phyloP scores from a whole-genome alignment of 768 basidiomycete genomes.

The Suillus hirtellus region DNA sequence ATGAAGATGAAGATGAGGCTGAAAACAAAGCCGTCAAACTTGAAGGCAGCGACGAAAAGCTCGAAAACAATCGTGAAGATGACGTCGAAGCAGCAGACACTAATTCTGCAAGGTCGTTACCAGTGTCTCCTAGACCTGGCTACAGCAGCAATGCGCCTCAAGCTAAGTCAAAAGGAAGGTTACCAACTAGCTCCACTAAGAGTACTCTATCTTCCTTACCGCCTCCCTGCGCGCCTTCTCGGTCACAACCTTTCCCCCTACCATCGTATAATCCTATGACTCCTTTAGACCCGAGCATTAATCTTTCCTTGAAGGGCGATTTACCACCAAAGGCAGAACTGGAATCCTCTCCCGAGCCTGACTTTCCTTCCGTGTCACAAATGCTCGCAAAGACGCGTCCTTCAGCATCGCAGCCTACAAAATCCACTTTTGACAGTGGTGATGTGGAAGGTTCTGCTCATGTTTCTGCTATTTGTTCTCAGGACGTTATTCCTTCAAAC shows the following conservation, averaged over 20 bases:
- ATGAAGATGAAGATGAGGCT: not conserved
- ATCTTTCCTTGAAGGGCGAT: slow-evolving; percentile 7
- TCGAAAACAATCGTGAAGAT: not conserved
- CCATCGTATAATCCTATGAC: slow-evolving; percentile 7
- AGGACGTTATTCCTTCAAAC: no score
- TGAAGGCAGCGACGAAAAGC: slow-evolving; percentile 1
- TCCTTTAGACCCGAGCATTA: slow-evolving; percentile 9
- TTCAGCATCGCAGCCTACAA: not conserved
- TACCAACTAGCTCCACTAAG: not conserved
- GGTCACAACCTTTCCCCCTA: slow-evolving; percentile 20
- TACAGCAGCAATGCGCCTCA: no score
- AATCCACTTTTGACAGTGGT: not conserved
- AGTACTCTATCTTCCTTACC: slow-evolving; percentile 1
- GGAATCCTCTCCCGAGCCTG: slow-evolving; percentile 10
- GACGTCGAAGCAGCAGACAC: not conserved
- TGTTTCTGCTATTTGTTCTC: not conserved
- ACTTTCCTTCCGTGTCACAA: slow-evolving; percentile 4
- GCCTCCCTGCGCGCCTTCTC: slow-evolving; percentile 16
- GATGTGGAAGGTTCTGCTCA: not conserved
- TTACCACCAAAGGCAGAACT: not conserved
- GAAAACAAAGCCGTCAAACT: not conserved
- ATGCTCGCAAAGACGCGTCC: slow-evolving; percentile 8
- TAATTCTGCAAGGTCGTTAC: not conserved
- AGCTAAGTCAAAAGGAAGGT: not conserved
- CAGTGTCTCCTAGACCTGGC: not conserved